phyloP scores from a whole-genome alignment of 1,139 yeast genomes.

The Geotrichum reessii region DNA sequence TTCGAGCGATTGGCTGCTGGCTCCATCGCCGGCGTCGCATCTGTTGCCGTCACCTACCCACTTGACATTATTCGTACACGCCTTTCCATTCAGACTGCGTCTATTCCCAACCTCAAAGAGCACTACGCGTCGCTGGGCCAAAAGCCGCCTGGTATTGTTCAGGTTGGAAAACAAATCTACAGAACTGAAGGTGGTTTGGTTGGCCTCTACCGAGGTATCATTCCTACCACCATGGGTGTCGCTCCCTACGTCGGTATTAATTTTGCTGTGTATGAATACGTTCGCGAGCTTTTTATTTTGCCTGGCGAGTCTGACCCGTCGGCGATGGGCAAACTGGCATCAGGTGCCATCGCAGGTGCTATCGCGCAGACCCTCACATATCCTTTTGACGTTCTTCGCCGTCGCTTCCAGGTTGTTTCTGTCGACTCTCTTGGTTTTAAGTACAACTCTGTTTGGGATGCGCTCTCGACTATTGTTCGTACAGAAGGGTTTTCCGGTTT shows the following conservation, averaged over 20 bases:
- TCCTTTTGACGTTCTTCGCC: slow-evolving; percentile 82
- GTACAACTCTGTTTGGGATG: slow-evolving; percentile 67
- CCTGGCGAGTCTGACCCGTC: slow-evolving; percentile 33
- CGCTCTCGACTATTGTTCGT: slow-evolving; percentile 58
- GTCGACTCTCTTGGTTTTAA: slow-evolving; percentile 73
- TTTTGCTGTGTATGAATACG: slow-evolving; percentile 79
- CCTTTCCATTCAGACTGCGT: slow-evolving; percentile 82
- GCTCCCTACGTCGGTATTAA: slow-evolving; percentile 95
- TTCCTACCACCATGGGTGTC: slow-evolving; percentile 87
- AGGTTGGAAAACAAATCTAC: slow-evolving; percentile 55
- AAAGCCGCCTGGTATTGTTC: slow-evolving; percentile 61
- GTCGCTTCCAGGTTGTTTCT: slow-evolving; percentile 84
- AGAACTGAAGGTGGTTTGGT: slow-evolving; percentile 70
- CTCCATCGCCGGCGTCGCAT: slow-evolving; percentile 70
- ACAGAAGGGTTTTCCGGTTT: slow-evolving; percentile 77
- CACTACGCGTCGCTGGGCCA: slow-evolving; percentile 36
- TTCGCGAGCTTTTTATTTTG: slow-evolving; percentile 51
- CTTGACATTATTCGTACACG: slow-evolving; percentile 87
- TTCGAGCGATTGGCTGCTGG: slow-evolving; percentile 69
- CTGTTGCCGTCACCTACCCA: slow-evolving; percentile 85
- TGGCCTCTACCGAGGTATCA: slow-evolving; percentile 77
- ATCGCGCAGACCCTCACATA: slow-evolving; percentile 75
- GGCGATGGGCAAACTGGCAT: slow-evolving; percentile 53
- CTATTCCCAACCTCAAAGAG: slow-evolving; percentile 48
- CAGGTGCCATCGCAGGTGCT: slow-evolving; percentile 90